phyloP scores from a whole-genome alignment of 768 basidiomycete species.

The Xerocomus brunneocitrinus region DNA sequence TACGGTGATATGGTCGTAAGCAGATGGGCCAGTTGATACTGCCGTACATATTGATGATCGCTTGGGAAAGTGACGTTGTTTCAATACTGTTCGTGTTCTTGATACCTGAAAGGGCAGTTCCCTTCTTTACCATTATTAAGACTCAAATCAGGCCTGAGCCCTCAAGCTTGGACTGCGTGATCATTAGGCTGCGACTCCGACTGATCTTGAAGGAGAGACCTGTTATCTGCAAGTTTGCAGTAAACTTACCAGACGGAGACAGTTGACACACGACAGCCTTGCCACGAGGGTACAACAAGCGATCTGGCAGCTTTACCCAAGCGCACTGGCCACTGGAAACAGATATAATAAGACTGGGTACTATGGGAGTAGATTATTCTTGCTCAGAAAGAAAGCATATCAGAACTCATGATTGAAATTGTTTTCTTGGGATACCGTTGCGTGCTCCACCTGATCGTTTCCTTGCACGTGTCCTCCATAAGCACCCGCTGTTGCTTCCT shows the following conservation, averaged over 20 bases:
- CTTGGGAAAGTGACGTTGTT: not conserved
- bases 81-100: too few species aligned
- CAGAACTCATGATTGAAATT: constrained; percentile 68
- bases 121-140: too few species aligned
- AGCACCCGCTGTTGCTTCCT: constrained; percentile 67
- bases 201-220: too few species aligned
- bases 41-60: not conserved
- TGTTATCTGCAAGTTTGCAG: too few species aligned
- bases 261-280: not conserved
- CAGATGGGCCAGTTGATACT: not conserved
- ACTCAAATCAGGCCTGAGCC: too few species aligned
- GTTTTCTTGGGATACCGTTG: constrained; percentile 35
- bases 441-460: constrained; percentile 8
- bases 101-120: too few species aligned
- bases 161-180: too few species aligned
- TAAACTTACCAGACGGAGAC: not conserved
- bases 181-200: too few species aligned
- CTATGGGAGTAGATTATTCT: not conserved
- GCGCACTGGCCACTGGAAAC: not conserved
- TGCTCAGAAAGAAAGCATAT: constrained; percentile 3
- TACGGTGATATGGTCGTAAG: not conserved
- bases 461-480: constrained; percentile 39
- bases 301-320: not conserved
- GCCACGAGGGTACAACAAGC: not conserved
- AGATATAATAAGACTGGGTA: constrained; percentile 9